A percentile compares a stretch with the other conserved stretches of the same genome.
Conservation (phyloP, 2,329 filamentous ascomycete genomes). For the Aspergillus transmontanensis region DNA sequence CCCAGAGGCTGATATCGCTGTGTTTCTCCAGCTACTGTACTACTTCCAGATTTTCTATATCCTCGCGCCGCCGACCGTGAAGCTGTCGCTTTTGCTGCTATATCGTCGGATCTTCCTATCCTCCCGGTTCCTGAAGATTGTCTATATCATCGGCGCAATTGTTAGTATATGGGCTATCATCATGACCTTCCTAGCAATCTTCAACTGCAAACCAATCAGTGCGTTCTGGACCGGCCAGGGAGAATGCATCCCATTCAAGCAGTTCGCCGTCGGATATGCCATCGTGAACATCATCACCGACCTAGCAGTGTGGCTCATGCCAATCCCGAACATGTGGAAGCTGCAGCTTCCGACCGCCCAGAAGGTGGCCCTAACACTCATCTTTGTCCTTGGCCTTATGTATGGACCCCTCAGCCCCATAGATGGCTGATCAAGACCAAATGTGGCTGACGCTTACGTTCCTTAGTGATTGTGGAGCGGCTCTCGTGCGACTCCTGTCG, state of each 20-base stretch:
- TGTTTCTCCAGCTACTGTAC: not conserved
- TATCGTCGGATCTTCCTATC: slow-evolving; percentile 2
- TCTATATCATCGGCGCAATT: not conserved
- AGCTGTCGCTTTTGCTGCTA: not conserved
- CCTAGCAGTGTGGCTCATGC: slow-evolving; percentile 4
- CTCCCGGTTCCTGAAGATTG: not conserved
- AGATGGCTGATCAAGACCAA: not conserved
- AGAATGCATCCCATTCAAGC: not conserved
- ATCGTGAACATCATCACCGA: slow-evolving; percentile 2
- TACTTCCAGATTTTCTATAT: slow-evolving; percentile 4
- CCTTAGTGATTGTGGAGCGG: not conserved
- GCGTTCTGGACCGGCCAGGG: slow-evolving; percentile 5
- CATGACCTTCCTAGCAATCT: not conserved
- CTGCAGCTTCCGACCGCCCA: not conserved
- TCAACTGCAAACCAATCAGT: slow-evolving; percentile 3
- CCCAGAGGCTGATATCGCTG: not conserved
- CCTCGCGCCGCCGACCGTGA: not conserved
- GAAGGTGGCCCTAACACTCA: slow-evolving; percentile 2
- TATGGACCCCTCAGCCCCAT: not conserved
- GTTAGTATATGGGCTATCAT: not conserved
- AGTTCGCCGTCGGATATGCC: not conserved
- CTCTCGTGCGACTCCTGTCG: not conserved
- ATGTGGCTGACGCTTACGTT: not conserved
- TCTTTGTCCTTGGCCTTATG: slow-evolving; percentile 2
- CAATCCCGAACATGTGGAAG: slow-evolving; percentile 7